These are phyloP conservation scores for Yarrowia sp. DNA, from an alignment of 805 yeast species.

Conservation along the genomic window DNA sequence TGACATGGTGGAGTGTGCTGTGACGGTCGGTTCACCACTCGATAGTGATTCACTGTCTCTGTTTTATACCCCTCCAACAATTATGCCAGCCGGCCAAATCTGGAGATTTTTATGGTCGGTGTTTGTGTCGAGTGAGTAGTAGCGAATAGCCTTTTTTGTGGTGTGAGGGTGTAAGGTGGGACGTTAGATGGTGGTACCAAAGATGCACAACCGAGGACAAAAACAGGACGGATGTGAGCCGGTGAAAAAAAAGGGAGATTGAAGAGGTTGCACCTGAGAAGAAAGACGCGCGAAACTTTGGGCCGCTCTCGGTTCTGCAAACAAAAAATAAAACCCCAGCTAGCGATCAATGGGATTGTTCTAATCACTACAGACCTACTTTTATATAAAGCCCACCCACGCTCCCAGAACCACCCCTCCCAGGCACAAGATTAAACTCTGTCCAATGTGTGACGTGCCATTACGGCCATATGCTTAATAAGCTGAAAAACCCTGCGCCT, in stretches of 20 bases:
- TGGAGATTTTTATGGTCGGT: constrained; percentile 31
- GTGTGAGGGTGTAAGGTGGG: constrained; percentile 22
- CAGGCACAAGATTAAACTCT: constrained; percentile 37
- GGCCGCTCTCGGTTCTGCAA: neutral
- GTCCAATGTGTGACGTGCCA: constrained; percentile 36
- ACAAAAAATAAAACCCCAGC: neutral
- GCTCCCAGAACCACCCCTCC: constrained; percentile 20
- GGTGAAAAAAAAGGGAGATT: no score
- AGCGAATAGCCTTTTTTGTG: constrained; percentile 33
- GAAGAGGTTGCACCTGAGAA: neutral
- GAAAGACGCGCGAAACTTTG: neutral
- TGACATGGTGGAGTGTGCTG: constrained; percentile 10
- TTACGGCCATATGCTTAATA: constrained; percentile 15
- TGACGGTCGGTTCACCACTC: constrained; percentile 4
- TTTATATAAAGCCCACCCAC: constrained; percentile 11
- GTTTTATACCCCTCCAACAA: constrained; percentile 36
- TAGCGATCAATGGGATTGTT: no score
- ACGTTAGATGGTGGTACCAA: neutral
- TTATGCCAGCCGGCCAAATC: constrained; percentile 37
- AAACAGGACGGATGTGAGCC: no score
- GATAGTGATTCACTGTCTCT: constrained; percentile 17
- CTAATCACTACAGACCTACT: neutral
- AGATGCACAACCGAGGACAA: neutral
- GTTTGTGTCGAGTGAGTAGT: constrained; percentile 31
- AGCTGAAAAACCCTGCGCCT: constrained; percentile 27